Percentiles rank a stretch among this genome's conserved stretches.
Evolutionary conservation across 177 flowering plant genomes (phyloP).

Genomic region (Vitis hybrid): DNA sequence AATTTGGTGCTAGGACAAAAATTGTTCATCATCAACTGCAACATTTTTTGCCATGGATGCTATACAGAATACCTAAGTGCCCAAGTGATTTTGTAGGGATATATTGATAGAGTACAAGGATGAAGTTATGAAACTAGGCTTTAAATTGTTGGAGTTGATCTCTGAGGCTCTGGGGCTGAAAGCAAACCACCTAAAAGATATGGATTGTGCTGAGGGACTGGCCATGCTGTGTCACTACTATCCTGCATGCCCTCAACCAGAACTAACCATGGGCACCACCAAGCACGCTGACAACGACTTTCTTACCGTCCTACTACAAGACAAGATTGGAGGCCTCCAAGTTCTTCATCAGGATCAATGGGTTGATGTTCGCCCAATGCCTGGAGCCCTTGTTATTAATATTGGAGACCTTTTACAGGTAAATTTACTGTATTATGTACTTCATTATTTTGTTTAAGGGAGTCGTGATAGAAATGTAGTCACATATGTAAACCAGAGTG

Average conservation of each 20-base stretch:
- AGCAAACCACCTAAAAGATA: slow-evolving; percentile 8
- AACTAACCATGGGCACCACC: slow-evolving; percentile 15
- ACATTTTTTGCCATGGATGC: no score
- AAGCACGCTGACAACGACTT: slow-evolving; percentile 19
- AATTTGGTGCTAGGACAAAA: no score
- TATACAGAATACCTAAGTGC: no score
- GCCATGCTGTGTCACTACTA: slow-evolving; percentile 19
- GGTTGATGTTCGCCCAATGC: slow-evolving; percentile 14
- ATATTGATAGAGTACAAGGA: slow-evolving; percentile 9
- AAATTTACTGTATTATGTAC: neutral
- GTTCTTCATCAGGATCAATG: slow-evolving; percentile 19
- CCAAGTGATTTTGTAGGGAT: slow-evolving; percentile 10
- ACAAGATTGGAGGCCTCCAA: slow-evolving; percentile 30
- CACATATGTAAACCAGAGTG: no score
- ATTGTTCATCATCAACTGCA: no score
- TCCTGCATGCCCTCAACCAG: slow-evolving; percentile 30
- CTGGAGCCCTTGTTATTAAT: slow-evolving; percentile 20
- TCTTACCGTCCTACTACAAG: slow-evolving; percentile 30
- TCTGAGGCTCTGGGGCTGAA: slow-evolving; percentile 26
- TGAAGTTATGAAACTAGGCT: slow-evolving; percentile 13
- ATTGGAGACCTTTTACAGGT: slow-evolving; percentile 36
- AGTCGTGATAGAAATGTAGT: no score
- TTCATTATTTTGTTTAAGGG: no score
- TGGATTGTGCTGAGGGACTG: slow-evolving; percentile 9
- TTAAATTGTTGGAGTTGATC: slow-evolving; percentile 12